Base-by-base conservation (phyloP, 2,329 filamentous ascomycete species). In the Aspergillus luchuensis region DNA sequence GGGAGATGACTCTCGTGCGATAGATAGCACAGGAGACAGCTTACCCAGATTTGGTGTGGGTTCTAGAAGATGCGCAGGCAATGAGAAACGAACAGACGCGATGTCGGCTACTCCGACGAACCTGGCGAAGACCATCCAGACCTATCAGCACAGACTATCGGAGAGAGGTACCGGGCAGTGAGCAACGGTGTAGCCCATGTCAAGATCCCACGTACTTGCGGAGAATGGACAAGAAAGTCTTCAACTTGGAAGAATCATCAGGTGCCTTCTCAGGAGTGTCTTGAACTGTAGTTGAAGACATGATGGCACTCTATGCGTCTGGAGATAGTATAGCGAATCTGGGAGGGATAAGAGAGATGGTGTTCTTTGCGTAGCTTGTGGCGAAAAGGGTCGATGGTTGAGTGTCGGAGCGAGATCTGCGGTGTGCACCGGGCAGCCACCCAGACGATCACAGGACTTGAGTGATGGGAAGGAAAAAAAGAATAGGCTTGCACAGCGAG, bases 71-170 rank as follows among this genome's bases (percentile, higher is more conserved):
- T 98, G 94, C 54, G 95, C 92, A 21, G 95, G 95, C 54, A 99
- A 85, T 15, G 94, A 98, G 81, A 99, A 99, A 68, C 95, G 91
- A 64, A 98, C 94, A 59, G 92, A 87, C 60, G 95, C 95, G 72
- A 99, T 95, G 79, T 99, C 95, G 67, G 93, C 84, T 59, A 99
- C 95, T 68, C 95, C 95, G 71, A 98, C 92, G 78, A 98, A 98
- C 76, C 94, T 96, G 77, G 53, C 59, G n/a, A 63, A 61, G 62
- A 53, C 54, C 61, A 53, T 25, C 38, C 43, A 15, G 11, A 30
- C n/a, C 15, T 21, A 50, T 62, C 56, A 59, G 52, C 33, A 52
- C 30, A 49, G 43, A 30, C 17, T 15, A 25, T 13, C 33, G 8
- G 49, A 5, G 33, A 23, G 39, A 10, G 4, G 21, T 38, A 30